Evolutionary conservation across 2,329 filamentous ascomycete species (phyloP).

Genomic region (Pseudogymnoascus sp.): DNA sequence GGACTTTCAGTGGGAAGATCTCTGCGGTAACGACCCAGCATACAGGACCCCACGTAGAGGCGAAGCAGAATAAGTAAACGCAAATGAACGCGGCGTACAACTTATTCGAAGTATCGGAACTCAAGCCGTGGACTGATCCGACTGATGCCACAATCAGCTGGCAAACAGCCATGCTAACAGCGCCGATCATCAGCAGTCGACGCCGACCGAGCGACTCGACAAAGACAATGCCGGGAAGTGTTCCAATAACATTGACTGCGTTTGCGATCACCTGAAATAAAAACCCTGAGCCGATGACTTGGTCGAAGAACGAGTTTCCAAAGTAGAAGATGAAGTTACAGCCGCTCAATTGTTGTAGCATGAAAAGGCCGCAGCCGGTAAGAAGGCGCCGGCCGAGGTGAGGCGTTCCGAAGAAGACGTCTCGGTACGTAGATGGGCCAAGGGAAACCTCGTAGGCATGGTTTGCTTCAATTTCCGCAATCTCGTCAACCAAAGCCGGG

Average conservation of each 20-base stretch:
- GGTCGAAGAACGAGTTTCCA: slow-evolving; percentile 63
- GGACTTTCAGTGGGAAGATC: slow-evolving; percentile 61
- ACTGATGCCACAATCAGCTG: slow-evolving; percentile 61
- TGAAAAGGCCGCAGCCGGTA: slow-evolving; percentile 66
- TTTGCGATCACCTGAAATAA: slow-evolving; percentile 67
- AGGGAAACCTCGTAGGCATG: slow-evolving; percentile 66
- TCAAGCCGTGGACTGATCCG: slow-evolving; percentile 36
- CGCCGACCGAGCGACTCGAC: slow-evolving; percentile 74
- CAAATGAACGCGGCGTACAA: slow-evolving; percentile 57
- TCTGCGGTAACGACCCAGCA: slow-evolving; percentile 68
- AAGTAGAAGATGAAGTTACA: slow-evolving; percentile 76
- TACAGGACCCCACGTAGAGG: slow-evolving; percentile 68
- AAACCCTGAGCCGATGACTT: slow-evolving; percentile 54
- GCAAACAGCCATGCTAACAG: slow-evolving; percentile 63
- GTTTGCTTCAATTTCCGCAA: slow-evolving; percentile 67
- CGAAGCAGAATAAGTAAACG: slow-evolving; percentile 74
- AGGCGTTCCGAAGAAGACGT: slow-evolving; percentile 53
- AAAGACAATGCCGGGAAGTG: slow-evolving; percentile 63
- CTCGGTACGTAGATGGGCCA: slow-evolving; percentile 51
- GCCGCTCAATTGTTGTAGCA: slow-evolving; percentile 70
- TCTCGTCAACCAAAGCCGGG: slow-evolving; percentile 63
- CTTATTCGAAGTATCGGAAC: slow-evolving; percentile 39
- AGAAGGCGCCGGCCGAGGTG: slow-evolving; percentile 62
- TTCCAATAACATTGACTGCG: slow-evolving; percentile 71
- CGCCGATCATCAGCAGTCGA: slow-evolving; percentile 63